Evolutionary conservation across 73 alveolate species (phyloP).

Genomic region (Stentor roeselii): DNA sequence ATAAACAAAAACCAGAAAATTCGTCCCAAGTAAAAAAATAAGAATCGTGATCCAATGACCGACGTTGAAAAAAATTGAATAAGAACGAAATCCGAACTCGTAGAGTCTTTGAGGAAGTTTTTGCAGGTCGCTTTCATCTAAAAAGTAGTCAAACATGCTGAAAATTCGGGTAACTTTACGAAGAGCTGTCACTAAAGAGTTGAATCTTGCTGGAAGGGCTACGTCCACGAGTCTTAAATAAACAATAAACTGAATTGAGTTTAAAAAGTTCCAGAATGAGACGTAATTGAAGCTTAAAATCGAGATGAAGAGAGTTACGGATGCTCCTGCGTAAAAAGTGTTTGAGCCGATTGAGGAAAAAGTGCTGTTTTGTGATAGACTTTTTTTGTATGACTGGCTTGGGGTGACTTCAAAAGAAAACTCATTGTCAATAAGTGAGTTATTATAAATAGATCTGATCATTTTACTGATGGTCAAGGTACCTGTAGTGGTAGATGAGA

Average conservation of each 20-base stretch:
- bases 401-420: no score
- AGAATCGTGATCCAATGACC: not conserved
- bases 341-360: no score
- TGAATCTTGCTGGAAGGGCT: not conserved
- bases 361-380: no score
- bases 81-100: not conserved
- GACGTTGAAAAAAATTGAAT: no score
- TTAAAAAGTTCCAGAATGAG: not conserved
- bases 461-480: no score
- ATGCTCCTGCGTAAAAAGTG: not conserved
- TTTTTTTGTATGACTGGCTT: no score
- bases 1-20: no score
- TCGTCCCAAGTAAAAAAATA: not conserved
- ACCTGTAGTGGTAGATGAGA: no score
- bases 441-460: no score
- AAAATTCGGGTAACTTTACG: not conserved
- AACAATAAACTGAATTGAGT: not conserved
- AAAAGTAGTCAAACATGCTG: not conserved
- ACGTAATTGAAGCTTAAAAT: not conserved
- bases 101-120: not conserved
- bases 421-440: no score
- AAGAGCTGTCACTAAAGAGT: not conserved
- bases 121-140: not conserved
- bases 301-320: not conserved
- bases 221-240: not conserved